A percentile compares a stretch with the other conserved stretches of the same genome.
Evolutionary conservation across 2,329 filamentous ascomycete species (phyloP).

Genomic region (Clonostachys chloroleuca): DNA sequence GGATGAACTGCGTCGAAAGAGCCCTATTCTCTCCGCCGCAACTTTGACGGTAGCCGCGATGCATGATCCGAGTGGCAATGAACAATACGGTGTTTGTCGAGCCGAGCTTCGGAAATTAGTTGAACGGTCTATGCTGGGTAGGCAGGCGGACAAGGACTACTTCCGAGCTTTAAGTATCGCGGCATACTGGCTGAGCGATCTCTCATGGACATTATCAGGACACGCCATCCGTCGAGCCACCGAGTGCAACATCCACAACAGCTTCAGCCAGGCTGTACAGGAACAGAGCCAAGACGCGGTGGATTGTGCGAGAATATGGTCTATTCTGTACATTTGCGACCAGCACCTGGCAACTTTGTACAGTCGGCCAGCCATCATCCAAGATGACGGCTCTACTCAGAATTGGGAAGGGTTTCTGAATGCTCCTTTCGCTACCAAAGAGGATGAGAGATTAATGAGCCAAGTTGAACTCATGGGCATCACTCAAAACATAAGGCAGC

Average conservation of each 20-base stretch:
- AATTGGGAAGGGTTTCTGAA: slow-evolving; percentile 53
- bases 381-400: slow-evolving; percentile 52
- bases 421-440: slow-evolving; percentile 41
- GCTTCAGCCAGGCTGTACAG: slow-evolving; percentile 30
- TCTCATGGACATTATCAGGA: slow-evolving; percentile 59
- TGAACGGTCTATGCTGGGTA: slow-evolving; percentile 32
- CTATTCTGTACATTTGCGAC: slow-evolving; percentile 56
- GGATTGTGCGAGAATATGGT: slow-evolving; percentile 56
- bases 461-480: slow-evolving; percentile 56
- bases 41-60: slow-evolving; percentile 54
- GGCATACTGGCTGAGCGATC: slow-evolving; percentile 58
- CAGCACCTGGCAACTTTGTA: slow-evolving; percentile 59
- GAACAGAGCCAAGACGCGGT: slow-evolving; percentile 35
- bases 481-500: slow-evolving; percentile 45
- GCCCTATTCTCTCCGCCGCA: slow-evolving; percentile 48
- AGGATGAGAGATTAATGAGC: slow-evolving; percentile 51
- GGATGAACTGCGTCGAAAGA: slow-evolving; percentile 47
- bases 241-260: slow-evolving; percentile 38
- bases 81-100: slow-evolving; percentile 46
- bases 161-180: slow-evolving; percentile 56
- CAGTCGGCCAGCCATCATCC: slow-evolving; percentile 52
- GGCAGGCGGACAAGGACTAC: slow-evolving; percentile 36
- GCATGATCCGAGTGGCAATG: slow-evolving; percentile 48
- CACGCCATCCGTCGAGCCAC: slow-evolving; percentile 44
- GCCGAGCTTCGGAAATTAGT: slow-evolving; percentile 50